phyloP scores from a whole-genome alignment of 2,329 filamentous ascomycete genomes.

The Hymenoscyphus occultus region DNA sequence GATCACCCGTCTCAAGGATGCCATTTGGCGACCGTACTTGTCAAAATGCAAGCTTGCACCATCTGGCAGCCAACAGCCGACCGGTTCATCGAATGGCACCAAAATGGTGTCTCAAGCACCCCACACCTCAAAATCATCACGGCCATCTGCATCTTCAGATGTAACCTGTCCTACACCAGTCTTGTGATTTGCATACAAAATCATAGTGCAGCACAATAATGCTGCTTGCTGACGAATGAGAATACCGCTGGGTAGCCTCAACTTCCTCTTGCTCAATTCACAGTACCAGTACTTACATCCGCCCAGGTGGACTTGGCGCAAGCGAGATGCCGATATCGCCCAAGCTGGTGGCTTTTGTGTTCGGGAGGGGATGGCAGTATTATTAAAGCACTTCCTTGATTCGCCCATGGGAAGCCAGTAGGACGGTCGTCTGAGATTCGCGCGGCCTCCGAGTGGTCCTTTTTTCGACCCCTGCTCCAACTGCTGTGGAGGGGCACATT shows the following conservation, averaged over 20 bases:
- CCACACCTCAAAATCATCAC: conserved; percentile 19
- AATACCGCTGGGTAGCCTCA: conserved; percentile 22
- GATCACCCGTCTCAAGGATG: not conserved
- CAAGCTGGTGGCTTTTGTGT: not conserved
- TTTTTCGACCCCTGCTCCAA: not conserved
- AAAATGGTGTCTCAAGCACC: conserved; percentile 18
- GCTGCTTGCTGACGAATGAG: conserved; percentile 19
- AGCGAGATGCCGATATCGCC: conserved; percentile 10
- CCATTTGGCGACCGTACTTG: not conserved
- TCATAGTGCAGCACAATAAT: conserved; percentile 16
- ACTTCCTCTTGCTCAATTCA: not conserved
- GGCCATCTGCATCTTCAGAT: conserved; percentile 23
- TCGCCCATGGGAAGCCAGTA: not conserved
- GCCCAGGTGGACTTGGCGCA: conserved; percentile 5
- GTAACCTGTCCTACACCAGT: conserved; percentile 15
- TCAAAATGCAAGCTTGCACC: not conserved
- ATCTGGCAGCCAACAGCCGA: not conserved
- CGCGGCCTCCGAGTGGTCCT: conserved; percentile 6
- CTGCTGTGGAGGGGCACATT: conserved; percentile 9
- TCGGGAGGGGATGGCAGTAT: not conserved
- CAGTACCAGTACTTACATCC: not conserved
- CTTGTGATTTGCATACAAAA: conserved; percentile 26
- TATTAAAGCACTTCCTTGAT: conserved; percentile 4
- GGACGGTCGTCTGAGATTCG: not conserved
- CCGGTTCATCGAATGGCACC: conserved; percentile 1